Base-by-base conservation (phyloP, 1,284 basidiomycete species). In the Anthracocystis setariae region DNA sequence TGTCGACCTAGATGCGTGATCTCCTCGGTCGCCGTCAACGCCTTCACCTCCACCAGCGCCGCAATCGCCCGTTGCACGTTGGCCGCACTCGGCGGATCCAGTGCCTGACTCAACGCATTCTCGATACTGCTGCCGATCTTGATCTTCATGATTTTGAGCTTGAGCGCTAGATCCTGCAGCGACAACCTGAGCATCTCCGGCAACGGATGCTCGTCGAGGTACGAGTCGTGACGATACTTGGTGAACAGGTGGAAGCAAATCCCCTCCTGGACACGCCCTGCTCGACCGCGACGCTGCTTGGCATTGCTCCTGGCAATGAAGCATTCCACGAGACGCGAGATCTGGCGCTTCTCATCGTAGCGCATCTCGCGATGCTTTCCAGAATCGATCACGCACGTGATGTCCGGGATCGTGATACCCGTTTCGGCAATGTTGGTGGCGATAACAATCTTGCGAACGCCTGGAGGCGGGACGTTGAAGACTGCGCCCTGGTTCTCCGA, bases 241-340 rank as follows among this genome's bases (percentile, higher is more conserved):
- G 94, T 97, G 85, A 98, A 98, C 3, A 98, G 87, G 83, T 98
- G 95, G 85, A 96, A 98, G 74, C 93, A 96, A 21, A 98, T 84
- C 1, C 95, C 95, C 50, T 89, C 86, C 78, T 90, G 93, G 2
- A 98, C 94, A 82, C 95, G 91, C 32, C 95, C 95, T 39, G 95
- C 94, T 46, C 93, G 89, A 49, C 94, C 94, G 40, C 93, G 88
- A 59, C 95, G 86, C 74, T 98, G 95, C 35, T 92, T 88, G 39
- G 94, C 96, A 82, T 98, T 98, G 81, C 93, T 96, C 82, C 88
- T 89, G 2, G 95, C 92, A 52, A 98, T 89, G 77, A 92, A 98
- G 1, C 92, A 93, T 82, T 98, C 94, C 3, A 95, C 88, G 15
- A 99, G 86, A 18, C 93, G 89, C 59, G 93, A 96, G 54, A 98